Conservation (phyloP, 495 filamentous ascomycete genomes). For the Aspergillus wentii region DNA sequence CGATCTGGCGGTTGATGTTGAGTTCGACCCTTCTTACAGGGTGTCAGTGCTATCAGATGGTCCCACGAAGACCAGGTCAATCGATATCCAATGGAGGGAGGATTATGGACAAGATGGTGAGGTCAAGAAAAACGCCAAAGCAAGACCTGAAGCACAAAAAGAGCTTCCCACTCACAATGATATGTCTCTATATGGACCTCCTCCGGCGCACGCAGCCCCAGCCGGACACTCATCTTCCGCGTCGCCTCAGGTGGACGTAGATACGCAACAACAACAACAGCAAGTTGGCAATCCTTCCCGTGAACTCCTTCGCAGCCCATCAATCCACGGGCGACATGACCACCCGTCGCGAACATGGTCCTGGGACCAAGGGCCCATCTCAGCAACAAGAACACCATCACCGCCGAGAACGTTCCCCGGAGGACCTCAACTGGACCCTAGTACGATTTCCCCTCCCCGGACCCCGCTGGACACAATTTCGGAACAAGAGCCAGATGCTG, state of each 20-base stretch:
- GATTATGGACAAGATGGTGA: constrained; percentile 2
- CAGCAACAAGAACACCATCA: constrained; percentile 15
- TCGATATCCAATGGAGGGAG: constrained; percentile 4
- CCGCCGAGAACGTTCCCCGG: constrained; percentile 9
- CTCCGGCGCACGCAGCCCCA: constrained; percentile 30
- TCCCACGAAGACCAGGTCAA: background rate
- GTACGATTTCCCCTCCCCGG: constrained; percentile 28
- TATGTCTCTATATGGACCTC: constrained; percentile 13
- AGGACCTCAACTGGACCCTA: too few relatives aligned
- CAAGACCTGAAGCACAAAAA: constrained; percentile 10
- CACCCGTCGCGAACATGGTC: constrained; percentile 26
- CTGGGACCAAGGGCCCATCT: constrained; percentile 23
- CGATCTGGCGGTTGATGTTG: constrained; percentile 5
- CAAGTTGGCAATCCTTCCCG: constrained; percentile 11
- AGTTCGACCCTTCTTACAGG: constrained; percentile 4
- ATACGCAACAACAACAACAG: too few relatives aligned
- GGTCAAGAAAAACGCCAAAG: too few relatives aligned
- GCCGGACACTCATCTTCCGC: constrained; percentile 49
- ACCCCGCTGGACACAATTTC: constrained; percentile 36
- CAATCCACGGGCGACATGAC: constrained; percentile 33
- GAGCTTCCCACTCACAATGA: constrained; percentile 11
- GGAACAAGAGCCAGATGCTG: constrained; percentile 33
- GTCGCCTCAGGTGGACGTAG: too few relatives aligned
- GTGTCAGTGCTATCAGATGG: constrained; percentile 10
- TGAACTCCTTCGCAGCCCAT: constrained; percentile 31